Conservation (phyloP, 164 flowering plant species). For the Tinospora cordifolia region DNA sequence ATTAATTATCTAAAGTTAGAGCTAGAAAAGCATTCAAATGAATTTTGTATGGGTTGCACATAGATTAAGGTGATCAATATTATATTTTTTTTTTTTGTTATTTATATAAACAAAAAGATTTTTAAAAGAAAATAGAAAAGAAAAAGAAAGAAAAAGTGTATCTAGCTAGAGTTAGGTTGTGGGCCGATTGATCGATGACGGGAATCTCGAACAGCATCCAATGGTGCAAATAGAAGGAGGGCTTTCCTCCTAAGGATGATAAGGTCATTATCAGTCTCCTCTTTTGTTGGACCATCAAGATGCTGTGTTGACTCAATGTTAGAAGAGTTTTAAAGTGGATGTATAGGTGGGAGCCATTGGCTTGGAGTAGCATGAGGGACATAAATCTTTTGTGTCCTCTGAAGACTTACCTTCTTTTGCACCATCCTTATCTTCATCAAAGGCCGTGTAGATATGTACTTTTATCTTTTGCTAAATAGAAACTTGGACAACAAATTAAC, state of each 20-base stretch:
- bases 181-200: neutral
- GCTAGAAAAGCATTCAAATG: neutral
- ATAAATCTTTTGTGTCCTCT: slow-evolving; percentile 5
- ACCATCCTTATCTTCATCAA: slow-evolving; percentile 22
- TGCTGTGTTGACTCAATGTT: neutral
- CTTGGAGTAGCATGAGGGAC: neutral
- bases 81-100: too few species aligned
- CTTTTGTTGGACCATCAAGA: slow-evolving; percentile 5
- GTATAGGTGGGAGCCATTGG: neutral
- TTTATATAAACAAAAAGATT: too few species aligned
- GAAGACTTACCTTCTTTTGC: neutral
- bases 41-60: neutral
- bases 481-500: neutral
- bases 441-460: slow-evolving; percentile 25
- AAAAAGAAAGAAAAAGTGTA: too few species aligned
- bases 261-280: neutral
- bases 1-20: neutral
- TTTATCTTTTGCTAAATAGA: slow-evolving; percentile 5
- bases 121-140: too few species aligned
- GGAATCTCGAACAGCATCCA: neutral
- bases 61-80: too few species aligned
- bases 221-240: neutral
- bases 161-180: too few species aligned
- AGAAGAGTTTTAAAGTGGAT: neutral
- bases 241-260: neutral